A percentile compares a stretch with the other conserved stretches of the same genome.
phyloP scores from a whole-genome alignment of 2,329 filamentous ascomycete genomes.

The Aspergillus novofumigatus region DNA sequence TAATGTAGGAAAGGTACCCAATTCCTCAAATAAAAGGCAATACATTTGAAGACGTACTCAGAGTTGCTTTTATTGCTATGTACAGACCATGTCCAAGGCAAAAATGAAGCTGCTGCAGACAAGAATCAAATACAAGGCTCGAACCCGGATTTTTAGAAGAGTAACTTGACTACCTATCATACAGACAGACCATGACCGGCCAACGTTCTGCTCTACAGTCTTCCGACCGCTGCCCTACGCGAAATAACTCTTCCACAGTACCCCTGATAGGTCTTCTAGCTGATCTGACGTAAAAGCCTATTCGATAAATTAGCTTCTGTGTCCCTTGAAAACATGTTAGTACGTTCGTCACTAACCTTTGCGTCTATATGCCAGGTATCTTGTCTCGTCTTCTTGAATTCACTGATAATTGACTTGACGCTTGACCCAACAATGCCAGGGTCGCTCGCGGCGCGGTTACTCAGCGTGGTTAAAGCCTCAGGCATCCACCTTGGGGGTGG shows the following conservation, averaged over 20 bases:
- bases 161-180: background rate
- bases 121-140: background rate
- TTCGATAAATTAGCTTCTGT: slow-evolving; percentile 3
- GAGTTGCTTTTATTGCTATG: background rate
- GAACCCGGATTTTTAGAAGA: background rate
- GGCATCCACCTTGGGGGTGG: slow-evolving; percentile 93
- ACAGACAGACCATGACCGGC: background rate
- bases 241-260: slow-evolving; percentile 99
- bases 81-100: too few species aligned
- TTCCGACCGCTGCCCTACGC: slow-evolving; percentile 50
- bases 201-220: background rate
- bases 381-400: slow-evolving; percentile 99
- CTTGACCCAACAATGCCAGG: slow-evolving; percentile 91
- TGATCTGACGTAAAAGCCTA: slow-evolving; percentile 85
- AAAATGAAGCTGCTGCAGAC: background rate
- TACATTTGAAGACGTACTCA: background rate
- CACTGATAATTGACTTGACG: slow-evolving; percentile 86
- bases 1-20: too few species aligned
- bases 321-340: background rate
- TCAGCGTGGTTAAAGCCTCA: slow-evolving; percentile 80
- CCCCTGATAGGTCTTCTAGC: slow-evolving; percentile 89
- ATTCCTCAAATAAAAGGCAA: background rate
- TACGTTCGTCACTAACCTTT: slow-evolving; percentile 62
- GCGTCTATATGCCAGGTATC: slow-evolving; percentile 98
- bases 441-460: slow-evolving; percentile 79